Evolutionary conservation across 441 rosid genomes (phyloP), one percentile per base, ranked within the genome.

Genomic region (Erodium moschatum): DNA sequence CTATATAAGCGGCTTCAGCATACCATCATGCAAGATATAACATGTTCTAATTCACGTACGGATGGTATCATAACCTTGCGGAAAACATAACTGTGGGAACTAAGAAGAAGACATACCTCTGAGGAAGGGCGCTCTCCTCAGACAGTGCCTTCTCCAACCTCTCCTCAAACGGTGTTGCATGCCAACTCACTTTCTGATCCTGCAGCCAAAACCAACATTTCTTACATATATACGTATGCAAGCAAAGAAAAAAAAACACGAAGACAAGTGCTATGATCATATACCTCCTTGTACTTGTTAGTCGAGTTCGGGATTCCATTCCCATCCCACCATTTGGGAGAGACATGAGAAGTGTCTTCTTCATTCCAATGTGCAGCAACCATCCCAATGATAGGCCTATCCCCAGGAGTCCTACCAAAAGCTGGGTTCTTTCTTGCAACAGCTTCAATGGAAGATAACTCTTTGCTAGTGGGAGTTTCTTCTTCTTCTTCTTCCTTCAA

Each of bases 101-200:
- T 44, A 46, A 12, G 16, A 46, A 46, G 16, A 50, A 13, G 18
- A 50, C 60, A 50, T 86, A 89, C 97, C 85, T 86, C 72, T 81
- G 85, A 38, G 91, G 73, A 70, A 82, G 48, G 21, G 68, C 64
- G 78, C 76, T 86, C 76, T 88, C 90, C 44, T 88, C 91, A 1
- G 92, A 89, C 67, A 94, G 75, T 9, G 96, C 98, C 84, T 94
- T 94, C 78, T 94, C 98, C 70, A 94, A 69, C 77, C 98, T 94
- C 81, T 89, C 97, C 69, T 91, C 97, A 56, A 94, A 94, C 52
- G 97, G 98, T 15, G 98, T 91, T 10, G 97, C 98, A 72, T 94
- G 98, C 97, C 97, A 94, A 64, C 88, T 88, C 18, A 94, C 98
- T 78, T 88, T 91, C 74, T 94, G 97, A 76, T 94, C 97, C 98